Evolutionary conservation across 2,329 filamentous ascomycete genomes (phyloP), one percentile per base, ranked within the genome.

Genomic region (Stagonosporopsis cucurbitacearum): DNA sequence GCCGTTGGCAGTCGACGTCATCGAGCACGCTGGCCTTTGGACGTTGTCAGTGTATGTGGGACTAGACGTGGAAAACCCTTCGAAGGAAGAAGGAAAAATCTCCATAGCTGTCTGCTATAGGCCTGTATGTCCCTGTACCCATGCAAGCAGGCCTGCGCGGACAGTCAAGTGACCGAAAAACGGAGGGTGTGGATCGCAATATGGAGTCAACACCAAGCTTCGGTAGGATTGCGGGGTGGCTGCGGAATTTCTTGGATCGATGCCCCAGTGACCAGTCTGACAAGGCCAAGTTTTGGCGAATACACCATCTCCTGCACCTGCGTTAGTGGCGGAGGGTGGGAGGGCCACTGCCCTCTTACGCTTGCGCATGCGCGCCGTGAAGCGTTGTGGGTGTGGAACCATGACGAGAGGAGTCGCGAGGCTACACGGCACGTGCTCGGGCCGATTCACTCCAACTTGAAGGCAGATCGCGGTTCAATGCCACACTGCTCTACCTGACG

Each of bases 1-100:
- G 50, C 37, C 41, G n/a, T n/a, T n/a, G 32, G 43, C 28, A 20
- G 25, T 35, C 62, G 59, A 68, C 66, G 65, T 71, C 65, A 72
- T 68, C 43, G n/a, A 26, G 53, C 46, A 37, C 48, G 37, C 25
- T 33, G 19, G 30, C 17, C 42, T 39, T 19, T 33, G 25, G 15
- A 51, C n/a, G 19, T 45, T 26, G 49, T 49, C 44, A 49, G 54
- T 44, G 49, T 44, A 33, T n/a, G 13, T 15, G 17, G 33, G 33
- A n/a, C 35, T 32, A 41, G 37, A 36, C 19, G 33, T 42, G 20
- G 35, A 23, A 30, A 30, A 13, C 9, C 13, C 22, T 30, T 42
- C 42, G n/a, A 32, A 28, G 45, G 11, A 30, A 33, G 32, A 37
- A 51, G 53, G 32, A 30, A 48, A 32, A 49, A 32, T 9, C 2